Conservation (phyloP, 2,329 filamentous ascomycete genomes). For the Ilyonectria sp. region DNA sequence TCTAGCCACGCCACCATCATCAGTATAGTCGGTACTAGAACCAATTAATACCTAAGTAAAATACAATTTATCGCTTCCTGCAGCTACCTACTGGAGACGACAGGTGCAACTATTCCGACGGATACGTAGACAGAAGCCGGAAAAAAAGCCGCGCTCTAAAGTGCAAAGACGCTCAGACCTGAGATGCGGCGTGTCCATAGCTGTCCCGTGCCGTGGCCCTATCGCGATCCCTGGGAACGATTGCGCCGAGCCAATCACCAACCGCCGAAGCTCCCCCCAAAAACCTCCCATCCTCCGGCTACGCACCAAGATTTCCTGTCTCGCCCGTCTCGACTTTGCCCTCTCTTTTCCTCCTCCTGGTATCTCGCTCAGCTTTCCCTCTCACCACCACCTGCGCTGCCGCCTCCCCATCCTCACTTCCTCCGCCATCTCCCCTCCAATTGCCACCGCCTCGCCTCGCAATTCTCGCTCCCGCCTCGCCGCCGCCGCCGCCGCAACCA, state of each 20-base stretch:
- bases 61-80: too few species aligned
- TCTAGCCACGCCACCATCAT: neutral
- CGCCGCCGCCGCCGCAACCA: slow-evolving; percentile 64
- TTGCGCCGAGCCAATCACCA: slow-evolving; percentile 41
- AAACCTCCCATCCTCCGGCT: slow-evolving; percentile 52
- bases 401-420: slow-evolving; percentile 22
- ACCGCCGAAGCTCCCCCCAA: slow-evolving; percentile 43
- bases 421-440: slow-evolving; percentile 30
- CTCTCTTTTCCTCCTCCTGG: slow-evolving; percentile 37
- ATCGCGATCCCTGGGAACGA: slow-evolving; percentile 38
- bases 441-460: slow-evolving; percentile 31
- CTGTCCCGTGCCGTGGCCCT: slow-evolving; percentile 35
- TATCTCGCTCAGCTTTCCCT: slow-evolving; percentile 31
- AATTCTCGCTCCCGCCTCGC: slow-evolving; percentile 44
- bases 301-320: slow-evolving; percentile 50
- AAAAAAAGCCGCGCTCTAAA: slow-evolving; percentile 38
- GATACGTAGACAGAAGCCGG: slow-evolving; percentile 23
- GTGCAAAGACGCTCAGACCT: slow-evolving; percentile 3
- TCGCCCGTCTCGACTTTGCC: slow-evolving; percentile 41
- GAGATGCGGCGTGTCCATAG: slow-evolving; percentile 37
- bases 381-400: slow-evolving; percentile 29
- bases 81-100: neutral
- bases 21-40: too few species aligned
- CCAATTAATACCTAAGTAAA: too few species aligned
- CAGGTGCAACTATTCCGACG: neutral